These are phyloP conservation scores for Dipteronia dyeriana DNA, from an alignment of 345 rosid species.

Conservation along the genomic window DNA sequence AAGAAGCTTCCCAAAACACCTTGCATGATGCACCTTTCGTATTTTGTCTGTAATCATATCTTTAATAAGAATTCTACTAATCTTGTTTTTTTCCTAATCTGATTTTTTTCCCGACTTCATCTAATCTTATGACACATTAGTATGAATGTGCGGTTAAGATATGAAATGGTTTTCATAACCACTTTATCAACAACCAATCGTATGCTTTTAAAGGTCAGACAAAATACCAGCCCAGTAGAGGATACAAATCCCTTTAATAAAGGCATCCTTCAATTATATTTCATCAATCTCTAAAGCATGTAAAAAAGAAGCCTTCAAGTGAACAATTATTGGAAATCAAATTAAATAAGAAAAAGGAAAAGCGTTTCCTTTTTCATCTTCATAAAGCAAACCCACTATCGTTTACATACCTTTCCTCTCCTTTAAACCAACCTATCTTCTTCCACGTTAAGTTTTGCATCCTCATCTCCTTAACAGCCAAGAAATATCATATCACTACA, in stretches of 20 bases:
- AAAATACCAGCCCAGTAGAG: too few species aligned
- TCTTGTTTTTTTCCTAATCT: too few species aligned
- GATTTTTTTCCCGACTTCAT: too few species aligned
- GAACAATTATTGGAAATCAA: slow-evolving; percentile 28
- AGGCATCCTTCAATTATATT: slow-evolving; percentile 10
- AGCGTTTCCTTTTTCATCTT: slow-evolving; percentile 23
- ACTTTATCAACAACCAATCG: too few species aligned
- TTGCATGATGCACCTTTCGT: slow-evolving; percentile 9
- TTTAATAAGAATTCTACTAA: slow-evolving; percentile 37
- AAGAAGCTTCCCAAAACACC: too few species aligned
- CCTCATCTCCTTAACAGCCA: slow-evolving; percentile 48
- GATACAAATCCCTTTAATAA: too few species aligned
- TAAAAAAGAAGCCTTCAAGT: slow-evolving; percentile 27
- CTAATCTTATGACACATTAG: too few species aligned
- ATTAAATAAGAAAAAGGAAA: slow-evolving; percentile 9
- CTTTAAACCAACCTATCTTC: slow-evolving; percentile 29
- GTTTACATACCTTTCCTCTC: slow-evolving; percentile 48
- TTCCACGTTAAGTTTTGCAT: slow-evolving; percentile 54
- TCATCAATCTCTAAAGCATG: slow-evolving; percentile 25
- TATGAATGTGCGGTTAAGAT: too few species aligned
- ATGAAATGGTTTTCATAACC: too few species aligned
- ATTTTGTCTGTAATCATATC: slow-evolving; percentile 2
- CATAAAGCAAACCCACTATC: slow-evolving; percentile 53
- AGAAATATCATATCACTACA: slow-evolving; percentile 34
- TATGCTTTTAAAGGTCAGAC: too few species aligned